Evolutionary conservation across 2,329 filamentous ascomycete species (phyloP).

Genomic region (Corniculantispora saksenae): DNA sequence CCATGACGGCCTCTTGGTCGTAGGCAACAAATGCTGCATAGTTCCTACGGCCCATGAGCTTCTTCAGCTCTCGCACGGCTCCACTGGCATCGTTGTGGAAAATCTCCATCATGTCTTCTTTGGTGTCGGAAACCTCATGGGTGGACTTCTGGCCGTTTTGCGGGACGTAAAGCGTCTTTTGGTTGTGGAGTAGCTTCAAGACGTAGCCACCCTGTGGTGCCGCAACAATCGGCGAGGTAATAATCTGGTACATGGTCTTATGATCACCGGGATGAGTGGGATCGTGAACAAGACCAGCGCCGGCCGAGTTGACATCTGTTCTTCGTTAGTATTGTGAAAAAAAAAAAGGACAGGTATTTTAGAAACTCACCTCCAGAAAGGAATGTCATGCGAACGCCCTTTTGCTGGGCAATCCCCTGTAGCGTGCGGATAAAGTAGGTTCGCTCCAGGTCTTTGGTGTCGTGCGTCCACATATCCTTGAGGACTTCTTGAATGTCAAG

Average conservation of each 20-base stretch:
- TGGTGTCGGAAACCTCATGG: conserved; percentile 81
- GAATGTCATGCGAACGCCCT: conserved; percentile 95
- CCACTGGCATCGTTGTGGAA: conserved; percentile 93
- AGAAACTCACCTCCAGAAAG: conserved; percentile 75
- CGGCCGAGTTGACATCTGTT: conserved; percentile 80
- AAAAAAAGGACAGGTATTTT: neutral
- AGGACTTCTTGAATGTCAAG: conserved; percentile 93
- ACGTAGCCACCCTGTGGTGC: conserved; percentile 83
- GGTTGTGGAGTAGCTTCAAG: conserved; percentile 92
- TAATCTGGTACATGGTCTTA: conserved; percentile 99
- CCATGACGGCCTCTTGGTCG: conserved; percentile 73
- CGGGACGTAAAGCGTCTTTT: conserved; percentile 88
- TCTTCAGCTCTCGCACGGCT: conserved; percentile 77
- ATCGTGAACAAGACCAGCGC: conserved; percentile 92
- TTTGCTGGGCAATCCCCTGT: conserved; percentile 92
- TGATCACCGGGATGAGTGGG: conserved; percentile 87
- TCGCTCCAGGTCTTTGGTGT: conserved; percentile 93
- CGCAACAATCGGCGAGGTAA: conserved; percentile 89
- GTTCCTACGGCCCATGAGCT: conserved; percentile 90
- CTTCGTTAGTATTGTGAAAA: neutral
- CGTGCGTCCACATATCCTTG: conserved; percentile 97
- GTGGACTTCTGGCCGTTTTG: conserved; percentile 78
- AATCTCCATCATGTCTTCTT: conserved; percentile 99
- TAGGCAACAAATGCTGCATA: conserved; percentile 94
- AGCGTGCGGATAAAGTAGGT: conserved; percentile 96